Evolutionary conservation across 2,329 filamentous ascomycete genomes (phyloP).

Genomic region (Whalleya microplaca): DNA sequence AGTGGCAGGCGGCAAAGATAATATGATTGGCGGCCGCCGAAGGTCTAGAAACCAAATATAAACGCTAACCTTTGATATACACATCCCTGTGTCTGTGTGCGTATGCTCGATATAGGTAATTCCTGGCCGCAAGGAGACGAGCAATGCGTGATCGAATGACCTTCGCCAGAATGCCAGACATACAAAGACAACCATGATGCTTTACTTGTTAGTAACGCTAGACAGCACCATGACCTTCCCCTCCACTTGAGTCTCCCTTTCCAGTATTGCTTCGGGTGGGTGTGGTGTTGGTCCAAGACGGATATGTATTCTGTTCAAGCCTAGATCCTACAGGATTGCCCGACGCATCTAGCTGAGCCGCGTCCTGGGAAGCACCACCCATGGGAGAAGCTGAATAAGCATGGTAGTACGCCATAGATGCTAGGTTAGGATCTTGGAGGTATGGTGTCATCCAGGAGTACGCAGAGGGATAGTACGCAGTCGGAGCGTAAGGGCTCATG

Average conservation of each 20-base stretch:
- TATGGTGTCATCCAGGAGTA: slow-evolving; percentile 34
- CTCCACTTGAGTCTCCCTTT: not conserved
- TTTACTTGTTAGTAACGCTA: not conserved
- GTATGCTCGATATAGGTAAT: not conserved
- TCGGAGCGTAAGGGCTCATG: slow-evolving; percentile 20
- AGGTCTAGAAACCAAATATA: not conserved
- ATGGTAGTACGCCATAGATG: slow-evolving; percentile 11
- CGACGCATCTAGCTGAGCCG: not conserved
- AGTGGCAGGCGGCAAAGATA: not conserved
- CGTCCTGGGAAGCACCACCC: not conserved
- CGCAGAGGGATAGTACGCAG: slow-evolving; percentile 20
- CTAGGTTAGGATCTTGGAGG: slow-evolving; percentile 29
- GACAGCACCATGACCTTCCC: not conserved
- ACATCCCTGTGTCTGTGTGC: not conserved
- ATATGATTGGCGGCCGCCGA: not conserved
- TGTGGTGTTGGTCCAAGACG: not conserved
- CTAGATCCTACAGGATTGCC: not conserved
- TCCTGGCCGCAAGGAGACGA: not conserved
- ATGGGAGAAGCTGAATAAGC: slow-evolving; percentile 6
- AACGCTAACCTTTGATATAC: not conserved
- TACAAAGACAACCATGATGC: not conserved
- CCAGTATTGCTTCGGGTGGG: slow-evolving; percentile 2
- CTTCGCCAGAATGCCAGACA: not conserved
- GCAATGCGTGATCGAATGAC: not conserved
- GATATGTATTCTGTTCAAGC: not conserved